phyloP scores from a whole-genome alignment of 768 basidiomycete genomes.

The Russula virescens region DNA sequence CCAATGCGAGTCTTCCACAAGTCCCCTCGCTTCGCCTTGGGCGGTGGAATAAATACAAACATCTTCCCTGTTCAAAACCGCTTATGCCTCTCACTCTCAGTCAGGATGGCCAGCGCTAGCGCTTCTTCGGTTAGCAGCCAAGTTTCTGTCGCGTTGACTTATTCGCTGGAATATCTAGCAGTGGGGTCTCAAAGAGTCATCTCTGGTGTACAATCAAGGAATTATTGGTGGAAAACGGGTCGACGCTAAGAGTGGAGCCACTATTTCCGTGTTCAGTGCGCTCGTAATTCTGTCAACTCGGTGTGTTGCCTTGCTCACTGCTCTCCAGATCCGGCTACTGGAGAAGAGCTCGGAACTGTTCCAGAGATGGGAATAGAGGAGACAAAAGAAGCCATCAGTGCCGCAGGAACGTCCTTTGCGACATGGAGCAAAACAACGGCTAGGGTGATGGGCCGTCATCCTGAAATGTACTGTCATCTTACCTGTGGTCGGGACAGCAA shows the following conservation, averaged over 20 bases:
- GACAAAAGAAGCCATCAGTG: slow-evolving; percentile 77
- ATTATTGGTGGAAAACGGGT: slow-evolving; percentile 86
- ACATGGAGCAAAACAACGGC: slow-evolving; percentile 85
- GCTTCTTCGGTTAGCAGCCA: slow-evolving; percentile 4
- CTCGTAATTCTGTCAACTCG: slow-evolving; percentile 11
- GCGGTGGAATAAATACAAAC: background rate
- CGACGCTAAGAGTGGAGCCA: slow-evolving; percentile 67
- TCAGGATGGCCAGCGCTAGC: slow-evolving; percentile 16
- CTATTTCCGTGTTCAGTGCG: slow-evolving; percentile 73
- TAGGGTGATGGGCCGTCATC: slow-evolving; percentile 45
- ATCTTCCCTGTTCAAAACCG: background rate
- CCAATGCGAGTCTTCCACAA: slow-evolving; percentile 10
- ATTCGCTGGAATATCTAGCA: slow-evolving; percentile 5
- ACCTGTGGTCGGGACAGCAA: slow-evolving; percentile 39
- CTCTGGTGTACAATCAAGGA: slow-evolving; percentile 67
- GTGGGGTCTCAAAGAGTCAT: slow-evolving; percentile 58
- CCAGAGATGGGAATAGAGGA: slow-evolving; percentile 88
- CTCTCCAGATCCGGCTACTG: slow-evolving; percentile 76
- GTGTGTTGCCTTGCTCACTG: background rate
- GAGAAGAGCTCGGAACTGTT: slow-evolving; percentile 73
- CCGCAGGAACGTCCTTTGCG: slow-evolving; percentile 74
- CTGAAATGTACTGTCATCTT: background rate
- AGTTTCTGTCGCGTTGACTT: background rate
- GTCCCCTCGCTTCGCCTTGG: background rate
- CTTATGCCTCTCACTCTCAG: background rate